phyloP scores from a whole-genome alignment of 306 rosid species.

The Trichosanthes cucumerina region DNA sequence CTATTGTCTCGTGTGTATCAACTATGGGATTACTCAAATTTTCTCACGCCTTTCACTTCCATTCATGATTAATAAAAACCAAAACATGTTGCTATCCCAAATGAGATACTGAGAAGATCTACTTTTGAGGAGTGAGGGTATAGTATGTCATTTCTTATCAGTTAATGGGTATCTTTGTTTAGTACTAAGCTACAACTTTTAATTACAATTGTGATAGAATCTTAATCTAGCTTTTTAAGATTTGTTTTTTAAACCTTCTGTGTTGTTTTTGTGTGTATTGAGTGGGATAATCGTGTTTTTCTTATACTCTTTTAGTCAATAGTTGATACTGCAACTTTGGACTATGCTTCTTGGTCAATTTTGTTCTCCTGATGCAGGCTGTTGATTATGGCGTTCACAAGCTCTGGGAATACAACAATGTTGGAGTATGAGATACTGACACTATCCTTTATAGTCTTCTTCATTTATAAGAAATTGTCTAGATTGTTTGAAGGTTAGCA shows the following conservation, averaged over 20 bases:
- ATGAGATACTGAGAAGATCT: background rate
- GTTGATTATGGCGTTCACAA: conserved; percentile 90
- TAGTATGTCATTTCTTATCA: background rate
- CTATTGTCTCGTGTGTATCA: background rate
- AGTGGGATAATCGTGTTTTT: background rate
- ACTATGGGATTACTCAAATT: background rate
- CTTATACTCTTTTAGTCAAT: background rate
- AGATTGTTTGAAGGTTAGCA: background rate
- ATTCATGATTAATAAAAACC: background rate
- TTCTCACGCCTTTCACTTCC: background rate
- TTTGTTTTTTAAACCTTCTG: background rate
- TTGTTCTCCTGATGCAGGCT: conserved; percentile 40
- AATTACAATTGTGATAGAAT: background rate
- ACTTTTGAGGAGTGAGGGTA: background rate
- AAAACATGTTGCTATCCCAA: background rate
- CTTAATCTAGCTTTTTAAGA: background rate
- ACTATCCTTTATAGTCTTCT: background rate
- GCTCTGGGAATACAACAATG: conserved; percentile 75
- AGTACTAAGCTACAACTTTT: background rate
- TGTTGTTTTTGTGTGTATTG: background rate
- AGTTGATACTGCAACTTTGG: background rate
- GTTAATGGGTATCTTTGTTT: background rate
- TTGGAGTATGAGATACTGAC: conserved; percentile 47
- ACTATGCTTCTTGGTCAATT: background rate
- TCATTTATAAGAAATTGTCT: background rate